Percentiles rank a stretch among this genome's conserved stretches.
Conservation (phyloP, 495 filamentous ascomycete species). For the Astrocystis sublimbata region DNA sequence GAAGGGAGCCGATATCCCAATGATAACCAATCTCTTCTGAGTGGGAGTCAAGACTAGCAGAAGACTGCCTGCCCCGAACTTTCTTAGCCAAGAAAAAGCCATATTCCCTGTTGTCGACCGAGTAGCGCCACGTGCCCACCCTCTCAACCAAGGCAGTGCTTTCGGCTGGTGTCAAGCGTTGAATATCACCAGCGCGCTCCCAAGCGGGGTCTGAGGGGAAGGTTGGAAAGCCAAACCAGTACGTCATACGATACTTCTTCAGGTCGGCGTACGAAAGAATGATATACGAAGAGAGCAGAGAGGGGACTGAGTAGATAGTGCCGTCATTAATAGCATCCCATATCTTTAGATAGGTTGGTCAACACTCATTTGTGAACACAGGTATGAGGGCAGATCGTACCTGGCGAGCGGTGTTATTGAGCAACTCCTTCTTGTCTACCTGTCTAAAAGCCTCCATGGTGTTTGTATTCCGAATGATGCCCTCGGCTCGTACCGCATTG, state of each 20-base stretch:
- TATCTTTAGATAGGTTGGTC: conserved; percentile 63
- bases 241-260: conserved; percentile 92
- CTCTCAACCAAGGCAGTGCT: conserved; percentile 72
- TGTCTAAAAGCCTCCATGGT: conserved; percentile 91
- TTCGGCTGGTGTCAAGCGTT: conserved; percentile 62
- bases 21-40: conserved; percentile 54
- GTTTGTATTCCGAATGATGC: conserved; percentile 93
- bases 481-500: conserved; percentile 79
- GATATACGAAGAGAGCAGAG: conserved; percentile 81
- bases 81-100: conserved; percentile 93
- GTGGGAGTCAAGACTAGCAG: conserved; percentile 19
- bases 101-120: conserved; percentile 74
- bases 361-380: not conserved
- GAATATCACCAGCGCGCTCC: conserved; percentile 54
- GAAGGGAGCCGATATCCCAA: conserved; percentile 76
- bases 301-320: conserved; percentile 91
- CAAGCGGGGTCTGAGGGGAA: conserved; percentile 84
- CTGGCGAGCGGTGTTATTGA: conserved; percentile 72
- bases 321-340: conserved; percentile 97
- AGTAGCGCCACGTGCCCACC: conserved; percentile 83
- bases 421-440: conserved; percentile 67
- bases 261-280: conserved; percentile 93
- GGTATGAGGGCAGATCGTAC: conserved; percentile 48
- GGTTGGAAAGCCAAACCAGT: conserved; percentile 94
- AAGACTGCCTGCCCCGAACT: conserved; percentile 35